Percentiles rank a stretch among this genome's conserved stretches.
Evolutionary conservation across 140 eudicot species (phyloP).

Genomic region (Senecio squalidus): DNA sequence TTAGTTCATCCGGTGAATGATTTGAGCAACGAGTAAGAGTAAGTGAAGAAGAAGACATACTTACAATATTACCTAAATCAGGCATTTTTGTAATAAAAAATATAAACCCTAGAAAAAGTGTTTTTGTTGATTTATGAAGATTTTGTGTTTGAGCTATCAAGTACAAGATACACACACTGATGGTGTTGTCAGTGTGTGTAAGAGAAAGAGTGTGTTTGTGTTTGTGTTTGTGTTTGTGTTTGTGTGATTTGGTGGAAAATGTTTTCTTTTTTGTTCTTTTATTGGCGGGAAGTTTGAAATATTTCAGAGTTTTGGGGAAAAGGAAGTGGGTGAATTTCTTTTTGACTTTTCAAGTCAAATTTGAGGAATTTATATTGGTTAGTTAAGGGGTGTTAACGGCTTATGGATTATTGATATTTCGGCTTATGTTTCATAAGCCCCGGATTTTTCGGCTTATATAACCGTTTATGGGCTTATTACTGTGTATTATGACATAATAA

Average conservation of each 20-base stretch:
- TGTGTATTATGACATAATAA: too few species aligned
- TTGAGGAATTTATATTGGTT: too few species aligned
- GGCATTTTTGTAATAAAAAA: constrained; percentile 36
- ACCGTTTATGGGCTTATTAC: too few species aligned
- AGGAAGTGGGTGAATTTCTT: neutral
- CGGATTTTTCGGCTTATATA: too few species aligned
- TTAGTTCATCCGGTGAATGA: constrained; percentile 7
- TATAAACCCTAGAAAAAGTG: constrained; percentile 27
- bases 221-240: neutral
- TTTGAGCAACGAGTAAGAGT: constrained; percentile 24
- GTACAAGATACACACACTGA: constrained; percentile 9
- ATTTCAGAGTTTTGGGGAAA: neutral
- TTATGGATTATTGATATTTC: too few species aligned
- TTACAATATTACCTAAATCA: constrained; percentile 39
- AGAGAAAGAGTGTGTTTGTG: neutral
- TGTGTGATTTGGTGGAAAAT: neutral
- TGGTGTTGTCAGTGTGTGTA: constrained; percentile 1
- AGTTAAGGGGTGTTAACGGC: too few species aligned
- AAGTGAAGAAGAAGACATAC: constrained; percentile 18
- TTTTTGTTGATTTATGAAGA: too few species aligned
- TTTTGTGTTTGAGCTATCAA: too few species aligned
- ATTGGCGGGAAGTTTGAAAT: constrained; percentile 22
- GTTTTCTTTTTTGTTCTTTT: too few species aligned
- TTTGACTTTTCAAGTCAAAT: neutral
- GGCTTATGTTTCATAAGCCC: too few species aligned